Base-by-base conservation (phyloP, 108 stramenopile species). In the Mayamaea pseudoterrestris region DNA sequence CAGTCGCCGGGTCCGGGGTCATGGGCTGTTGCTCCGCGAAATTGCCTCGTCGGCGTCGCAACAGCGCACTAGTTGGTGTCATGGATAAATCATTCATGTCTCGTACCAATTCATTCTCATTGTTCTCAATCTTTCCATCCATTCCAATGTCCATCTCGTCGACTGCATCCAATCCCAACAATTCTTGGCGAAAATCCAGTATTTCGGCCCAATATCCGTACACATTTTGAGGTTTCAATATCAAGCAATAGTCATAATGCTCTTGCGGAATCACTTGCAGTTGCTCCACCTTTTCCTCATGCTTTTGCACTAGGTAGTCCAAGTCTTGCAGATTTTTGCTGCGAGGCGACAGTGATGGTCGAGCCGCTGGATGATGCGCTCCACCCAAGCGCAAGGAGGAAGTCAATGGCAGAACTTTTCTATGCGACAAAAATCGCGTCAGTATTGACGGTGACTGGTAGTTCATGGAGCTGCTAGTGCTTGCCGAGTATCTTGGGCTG, bases 131-230 rank as follows among this genome's bases (percentile, higher is more conserved):
- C 27, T 9, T 14, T 50, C 45, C n/a, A 27, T 40, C 24, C 41
- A 27, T 21, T 30, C 5, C 21, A 30, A 22, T 51, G n/a, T 25
- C 48, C 61, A 68, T 58, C 14, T 9, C 27, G 25, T 42, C 44
- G 2, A 54, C 58, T 39, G 43, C 48, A 11, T 71, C 71, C n/a
- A 61, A 50, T 43, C 77, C 74, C 16, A 80, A 41, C 9, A 71
- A 50, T 55, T 90, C 88, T 27, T 50, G 67, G 45, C 80, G 73
- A 55, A 91, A 91, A 58, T 91, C 84, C 37, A 91, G 65, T 39
- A 80, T 50, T n/a, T 65, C 60, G 7, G 83, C 76, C 80, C 83
- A 86, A 55, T 66, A 81, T 0, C 68, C 62, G 41, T 91, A 91
- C 0, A 67, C 80, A 22, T 78, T 73, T 47, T 82, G 71, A 5